phyloP scores from a whole-genome alignment of 148 eudicot species.

The Chenopodium quinoa region DNA sequence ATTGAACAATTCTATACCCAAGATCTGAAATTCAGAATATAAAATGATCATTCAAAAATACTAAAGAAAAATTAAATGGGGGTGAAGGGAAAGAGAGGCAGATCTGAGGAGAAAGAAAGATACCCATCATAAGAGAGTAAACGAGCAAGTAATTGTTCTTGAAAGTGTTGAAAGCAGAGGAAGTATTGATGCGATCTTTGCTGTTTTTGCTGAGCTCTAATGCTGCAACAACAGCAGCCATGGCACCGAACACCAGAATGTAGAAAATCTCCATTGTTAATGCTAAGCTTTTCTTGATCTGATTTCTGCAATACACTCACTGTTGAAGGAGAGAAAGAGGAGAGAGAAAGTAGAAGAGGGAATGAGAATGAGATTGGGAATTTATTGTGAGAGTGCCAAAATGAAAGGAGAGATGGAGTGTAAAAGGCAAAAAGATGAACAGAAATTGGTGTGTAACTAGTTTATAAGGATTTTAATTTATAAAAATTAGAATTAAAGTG shows the following conservation, averaged over 20 bases:
- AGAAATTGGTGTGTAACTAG: too few relatives aligned
- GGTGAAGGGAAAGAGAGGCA: not conserved
- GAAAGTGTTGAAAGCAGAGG: slow-evolving; percentile 75
- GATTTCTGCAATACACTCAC: not conserved
- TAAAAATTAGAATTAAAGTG: too few relatives aligned
- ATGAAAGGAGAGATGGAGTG: not conserved
- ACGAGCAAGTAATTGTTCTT: slow-evolving; percentile 88
- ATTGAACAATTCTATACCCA: not conserved
- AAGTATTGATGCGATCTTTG: slow-evolving; percentile 79
- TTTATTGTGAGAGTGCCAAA: not conserved
- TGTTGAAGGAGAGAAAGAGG: not conserved
- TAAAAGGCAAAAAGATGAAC: too few relatives aligned
- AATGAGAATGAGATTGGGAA: not conserved
- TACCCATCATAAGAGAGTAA: slow-evolving; percentile 99
- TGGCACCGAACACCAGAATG: slow-evolving; percentile 61
- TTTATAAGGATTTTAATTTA: too few relatives aligned
- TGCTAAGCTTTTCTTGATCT: not conserved
- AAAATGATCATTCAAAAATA: not conserved
- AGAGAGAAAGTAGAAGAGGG: too few relatives aligned
- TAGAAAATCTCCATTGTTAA: slow-evolving; percentile 75
- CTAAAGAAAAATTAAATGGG: not conserved
- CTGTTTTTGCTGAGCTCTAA: slow-evolving; percentile 76
- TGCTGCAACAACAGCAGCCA: slow-evolving; percentile 61
- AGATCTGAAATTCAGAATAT: not conserved
- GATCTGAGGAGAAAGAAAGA: not conserved